Base-by-base conservation (phyloP, 1,139 yeast genomes). In the Nadsonia starkeyi-henricii region DNA sequence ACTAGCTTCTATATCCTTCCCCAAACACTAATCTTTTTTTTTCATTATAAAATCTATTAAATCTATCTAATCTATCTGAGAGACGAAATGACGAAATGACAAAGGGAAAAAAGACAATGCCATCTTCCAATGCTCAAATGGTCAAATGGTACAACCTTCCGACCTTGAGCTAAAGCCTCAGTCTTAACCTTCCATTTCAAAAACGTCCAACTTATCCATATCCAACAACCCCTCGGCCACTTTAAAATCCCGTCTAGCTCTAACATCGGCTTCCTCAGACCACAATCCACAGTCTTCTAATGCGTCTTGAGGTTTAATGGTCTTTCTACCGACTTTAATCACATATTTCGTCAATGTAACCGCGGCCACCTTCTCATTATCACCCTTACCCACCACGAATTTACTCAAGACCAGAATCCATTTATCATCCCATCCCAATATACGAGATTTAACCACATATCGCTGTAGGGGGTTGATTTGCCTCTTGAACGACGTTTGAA, bases 351-450 rank as follows among this genome's bases (percentile, higher is more conserved):
- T 81, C 41, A 88, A 62, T 1, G 83, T 79, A 37, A 79, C 67
- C 1, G 89, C 81, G 50, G 79, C 73, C 20, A 77, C 58, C 46
- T 69, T 69, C 7, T 68, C 72, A 41, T 65, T 65, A 42, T 56
- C 57, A 23, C 67, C 68, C 45, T 58, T 58, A 17, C 63, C 59
- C 45, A 71, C 67, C 46, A 73, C 73, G 57, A 85, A 84, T 57
- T 77, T 73, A 33, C 85, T 77, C 45, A 84, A 57, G 17, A 85
- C 76, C 61, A 78, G 86, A 17, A 89, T 58, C 96, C 96, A 86
- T 63, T 88, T 88, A 39, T 74, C 69, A 64, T 85, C 93, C 96
- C 96, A 88, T 9, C 94, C 85, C 15, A 84, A 64, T 28, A 89
- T 71, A 48, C 78, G 70, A 1, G 83, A 74, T 43, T 69, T 69